Conservation (phyloP, 2,329 filamentous ascomycete genomes). For the Xenoacremonium recifei region DNA sequence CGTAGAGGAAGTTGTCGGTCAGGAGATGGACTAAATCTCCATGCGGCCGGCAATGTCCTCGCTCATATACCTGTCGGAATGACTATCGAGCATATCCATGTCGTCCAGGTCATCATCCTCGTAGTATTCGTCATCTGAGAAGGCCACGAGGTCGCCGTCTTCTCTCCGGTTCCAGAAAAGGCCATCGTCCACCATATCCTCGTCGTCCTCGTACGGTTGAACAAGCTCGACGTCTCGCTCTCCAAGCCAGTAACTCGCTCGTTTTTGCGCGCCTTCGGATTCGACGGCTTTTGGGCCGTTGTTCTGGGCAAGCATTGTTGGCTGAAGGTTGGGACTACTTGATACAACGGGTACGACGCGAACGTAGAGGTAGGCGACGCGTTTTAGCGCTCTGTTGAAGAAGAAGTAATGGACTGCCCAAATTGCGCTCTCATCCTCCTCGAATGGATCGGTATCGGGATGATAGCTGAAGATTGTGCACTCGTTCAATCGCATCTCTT, state of each 20-base stretch:
- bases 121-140: constrained; percentile 50
- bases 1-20: not conserved
- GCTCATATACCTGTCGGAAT: constrained; percentile 54
- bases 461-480: constrained; percentile 89
- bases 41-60: constrained; percentile 62
- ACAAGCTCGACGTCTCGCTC: constrained; percentile 55
- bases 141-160: constrained; percentile 55
- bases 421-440: constrained; percentile 87
- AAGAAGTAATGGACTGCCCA: constrained; percentile 98
- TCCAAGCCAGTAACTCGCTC: constrained; percentile 86
- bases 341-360: constrained; percentile 80
- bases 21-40: constrained; percentile 51
- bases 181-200: constrained; percentile 49
- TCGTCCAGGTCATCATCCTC: constrained; percentile 48
- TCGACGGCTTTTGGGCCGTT: constrained; percentile 29
- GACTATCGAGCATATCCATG: constrained; percentile 38
- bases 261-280: constrained; percentile 55
- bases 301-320: constrained; percentile 28
- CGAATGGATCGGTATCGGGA: constrained; percentile 85
- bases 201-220: constrained; percentile 41
- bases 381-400: constrained; percentile 89
- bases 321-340: constrained; percentile 51
- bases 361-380: constrained; percentile 91
- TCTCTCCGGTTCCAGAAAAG: constrained; percentile 58
- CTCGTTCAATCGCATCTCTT: constrained; percentile 88